Evolutionary conservation across 2,329 filamentous ascomycete genomes (phyloP).

Genomic region (Septoria petroselini): DNA sequence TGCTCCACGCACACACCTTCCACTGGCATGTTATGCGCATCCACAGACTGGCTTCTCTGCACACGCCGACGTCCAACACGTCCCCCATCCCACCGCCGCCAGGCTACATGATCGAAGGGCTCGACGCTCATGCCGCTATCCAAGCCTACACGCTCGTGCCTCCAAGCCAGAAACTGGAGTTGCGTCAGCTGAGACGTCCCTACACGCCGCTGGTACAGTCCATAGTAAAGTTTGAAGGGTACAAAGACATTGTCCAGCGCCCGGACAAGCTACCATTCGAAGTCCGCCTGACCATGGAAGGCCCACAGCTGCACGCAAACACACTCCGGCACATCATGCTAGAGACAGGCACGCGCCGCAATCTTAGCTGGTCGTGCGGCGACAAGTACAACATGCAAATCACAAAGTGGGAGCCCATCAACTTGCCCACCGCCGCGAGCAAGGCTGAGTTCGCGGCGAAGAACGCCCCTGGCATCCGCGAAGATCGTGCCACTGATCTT

Average conservation of each 20-base stretch:
- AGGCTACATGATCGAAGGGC: slow-evolving; percentile 46
- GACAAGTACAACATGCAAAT: slow-evolving; percentile 28
- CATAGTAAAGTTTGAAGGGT: slow-evolving; percentile 41
- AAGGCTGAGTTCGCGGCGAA: slow-evolving; percentile 11
- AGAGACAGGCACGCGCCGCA: slow-evolving; percentile 26
- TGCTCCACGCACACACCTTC: slow-evolving; percentile 60
- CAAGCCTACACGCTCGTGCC: slow-evolving; percentile 53
- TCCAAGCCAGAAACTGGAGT: slow-evolving; percentile 39
- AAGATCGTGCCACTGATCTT: neutral
- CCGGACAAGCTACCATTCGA: slow-evolving; percentile 34
- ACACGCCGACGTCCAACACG: slow-evolving; percentile 44
- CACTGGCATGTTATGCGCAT: slow-evolving; percentile 54
- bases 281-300: slow-evolving; percentile 36
- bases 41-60: slow-evolving; percentile 46
- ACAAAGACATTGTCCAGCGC: slow-evolving; percentile 29
- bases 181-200: slow-evolving; percentile 39
- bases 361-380: slow-evolving; percentile 33
- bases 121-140: slow-evolving; percentile 45
- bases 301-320: slow-evolving; percentile 31
- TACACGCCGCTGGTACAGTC: slow-evolving; percentile 35
- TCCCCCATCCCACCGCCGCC: slow-evolving; percentile 46
- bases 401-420: slow-evolving; percentile 30
- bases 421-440: neutral
- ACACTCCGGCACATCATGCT: slow-evolving; percentile 31
- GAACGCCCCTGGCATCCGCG: slow-evolving; percentile 6